Base-by-base conservation (phyloP, 805 yeast species). In the Wickerhamiella azymoides region DNA sequence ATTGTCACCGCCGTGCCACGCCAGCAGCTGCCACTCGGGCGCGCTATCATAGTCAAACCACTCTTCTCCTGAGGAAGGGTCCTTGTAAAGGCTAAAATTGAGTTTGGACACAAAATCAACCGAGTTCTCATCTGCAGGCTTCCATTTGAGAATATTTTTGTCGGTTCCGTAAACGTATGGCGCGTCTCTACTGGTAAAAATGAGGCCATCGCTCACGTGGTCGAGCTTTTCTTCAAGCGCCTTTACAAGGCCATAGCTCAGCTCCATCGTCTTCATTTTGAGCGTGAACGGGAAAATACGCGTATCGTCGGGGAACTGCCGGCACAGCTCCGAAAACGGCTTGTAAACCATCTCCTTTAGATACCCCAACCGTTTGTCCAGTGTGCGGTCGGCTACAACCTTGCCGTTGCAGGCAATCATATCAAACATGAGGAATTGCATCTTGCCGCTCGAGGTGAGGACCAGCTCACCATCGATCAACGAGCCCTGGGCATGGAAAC, bases 381-480 rank as follows among this genome's bases (percentile, higher is more conserved):
- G 70, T 10, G 80, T 76, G 45, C 92, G 74, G 40, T 75, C 75
- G 46, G 79, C 76, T 5, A 89, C 71, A 40, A 75, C 69, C 50
- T 74, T 72, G 46, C 86, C 88, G 61, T 89, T 86, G 53, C 85
- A 70, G 0, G 89, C 84, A 46, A 92, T 68, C 54, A 96, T 83
- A 60, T 92, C 99, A 62, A 93, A 92, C 67, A 88, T 84, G 46
- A 92, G 69, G 60, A 77, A 92, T 56, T 93, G 72, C 49, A 82
- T 63, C 14, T 50, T 77, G 6, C 74, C 69, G 19, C 49, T 52
- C 16, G 45, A 46, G 11, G 61, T 52, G 52, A 77, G 63, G 3
- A 92, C 96, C 44, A 92, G 70, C 64, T 92, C 99, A 3, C 99
- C 99, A 63, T 92, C 99, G 7, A 92, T 72, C 7, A 92, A 66